Evolutionary conservation across 2,329 filamentous ascomycete genomes (phyloP), one percentile per base, ranked within the genome.

Genomic region (Botrytis sinoallii): DNA sequence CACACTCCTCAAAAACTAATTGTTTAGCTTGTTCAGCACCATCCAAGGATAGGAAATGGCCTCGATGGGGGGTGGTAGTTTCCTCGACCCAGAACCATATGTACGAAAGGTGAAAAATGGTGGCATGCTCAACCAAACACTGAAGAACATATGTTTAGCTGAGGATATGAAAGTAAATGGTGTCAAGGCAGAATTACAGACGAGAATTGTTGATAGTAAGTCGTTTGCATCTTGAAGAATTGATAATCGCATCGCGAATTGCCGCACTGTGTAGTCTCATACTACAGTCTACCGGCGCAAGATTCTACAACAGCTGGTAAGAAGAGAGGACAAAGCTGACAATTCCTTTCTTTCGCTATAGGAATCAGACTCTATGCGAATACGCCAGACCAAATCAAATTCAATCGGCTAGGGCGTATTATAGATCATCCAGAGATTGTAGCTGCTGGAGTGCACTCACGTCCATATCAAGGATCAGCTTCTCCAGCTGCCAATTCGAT

Each of bases 101-200:
- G 76, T 79, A 63, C 75, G 80, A 64, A 73, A 72, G 52, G 70
- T 81, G n/a, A 78, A 75, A 68, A 67, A 73, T 61, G 75, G 76
- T 69, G 78, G 77, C 42, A 75, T 79, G 69, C 73, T 81, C 63
- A 81, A 81, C 75, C 79, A 73, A 70, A 75, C 75, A 44, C 77
- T 82, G 4, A 74, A 76, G 32, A 48, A 35, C 3, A 81, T 98
- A 77, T 92, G 95, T 80, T 88, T 89, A 76, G 85, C 88, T 75
- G 93, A 97, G 84, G 88, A 90, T 65, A 85, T 97, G 52, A 88
- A 89, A 77, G 92, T 93, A 75, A 93, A 91, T 42, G 96, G 96
- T 32, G 91, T 96, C 79, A 99, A 99, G 85, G 89, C 90, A 48
- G 88, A 92, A 60, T 85, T 98, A 74, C 94, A 97, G 83, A 84